Evolutionary conservation across 179 eudicot genomes (phyloP), one percentile per base, ranked within the genome.

Genomic region (Beta macrorhiza): DNA sequence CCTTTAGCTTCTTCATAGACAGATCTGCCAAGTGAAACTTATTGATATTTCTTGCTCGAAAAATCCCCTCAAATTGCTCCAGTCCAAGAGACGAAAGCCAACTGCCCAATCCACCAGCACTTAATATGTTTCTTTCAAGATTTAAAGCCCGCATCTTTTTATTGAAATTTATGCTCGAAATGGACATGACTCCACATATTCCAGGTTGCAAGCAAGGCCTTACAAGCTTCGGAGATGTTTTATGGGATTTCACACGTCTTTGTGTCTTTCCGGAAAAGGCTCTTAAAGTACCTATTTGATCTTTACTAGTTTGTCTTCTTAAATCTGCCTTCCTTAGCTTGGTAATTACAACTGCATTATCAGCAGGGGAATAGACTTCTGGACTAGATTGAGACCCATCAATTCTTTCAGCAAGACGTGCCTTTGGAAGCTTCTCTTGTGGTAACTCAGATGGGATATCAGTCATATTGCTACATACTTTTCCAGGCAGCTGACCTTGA

Each of bases 81-180:
- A 96, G 90, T 76, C 99, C 99, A 13, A 92, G 61, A 22, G 97
- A 92, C 49, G 84, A 81, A 55, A 96, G 90, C 99, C 99, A 96
- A 76, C 80, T 86, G 78, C 83, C 87, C 87, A 92, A 83, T 76
- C 99, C 99, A 55, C 99, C 99, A 42, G 95, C 97, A 77, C 88
- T 87, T 63, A 44, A 75, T 56, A 96, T 92, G 88, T 91, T 96
- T 58, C 90, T 90, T 86, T 92, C 94, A 44, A 96, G 87, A 87
- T 88, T 88, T 49, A 83, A 78, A 51, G 91, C 91, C 78, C 94
- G 93, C 93, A 88, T 88, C 80, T 82, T 91, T 63, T 78, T 84
- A 86, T 85, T 85, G 16, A 87, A 58, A 82, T 86, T 13, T 72
- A 81, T 25, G 56, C 80, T 79, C n/a, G 85, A 69, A 77, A 82